Base-by-base conservation (phyloP, 169 alveolate genomes). In the Plasmodium gonderi region DNA sequence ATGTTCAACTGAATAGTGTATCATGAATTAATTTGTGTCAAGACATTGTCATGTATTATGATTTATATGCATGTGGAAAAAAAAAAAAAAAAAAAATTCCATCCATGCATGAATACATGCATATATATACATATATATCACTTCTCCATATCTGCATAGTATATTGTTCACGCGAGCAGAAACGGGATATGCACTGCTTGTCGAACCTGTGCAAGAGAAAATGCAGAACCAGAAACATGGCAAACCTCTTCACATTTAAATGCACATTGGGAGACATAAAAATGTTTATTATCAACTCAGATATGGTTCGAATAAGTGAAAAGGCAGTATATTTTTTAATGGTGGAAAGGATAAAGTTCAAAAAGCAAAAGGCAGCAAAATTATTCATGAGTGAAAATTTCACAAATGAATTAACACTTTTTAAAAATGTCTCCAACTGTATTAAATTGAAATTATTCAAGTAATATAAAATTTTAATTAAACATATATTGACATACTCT, bases 381-480 rank as follows among this genome's bases (percentile, higher is more conserved):
- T 85, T 76, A 75, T 75, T 85, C n/a, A 85, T 72, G 14, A 74
- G 40, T 26, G 92, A 85, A 40, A 76, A 85, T 47, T 75, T 85
- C 33, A 75, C 49, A 85, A 85, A 85, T 11, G 85, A 85, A 31
- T 85, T 85, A 31, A 85, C 92, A 85, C 92, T 74, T 60, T 75
- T 85, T 85, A 85, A 75, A 75, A 85, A 85, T 29, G 47, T 74
- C 67, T 85, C 93, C 79, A 87, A 40, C 36, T 87, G 93, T 54
- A 75, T 76, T 87, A 75, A 74, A 68, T 76, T 87, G 47, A 87
- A 87, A 75, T 87, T 87, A 47, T 87, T 87, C 79, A 87, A 51
- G 79, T 54, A 87, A 78, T 87, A 87, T 26, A 87, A 75, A 75
- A 87, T 87, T 87, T 87, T 87, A 75, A 87, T 74, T 75, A 87